Conservation (phyloP, 106 monocot genomes). For the Chionographis japonica region DNA sequence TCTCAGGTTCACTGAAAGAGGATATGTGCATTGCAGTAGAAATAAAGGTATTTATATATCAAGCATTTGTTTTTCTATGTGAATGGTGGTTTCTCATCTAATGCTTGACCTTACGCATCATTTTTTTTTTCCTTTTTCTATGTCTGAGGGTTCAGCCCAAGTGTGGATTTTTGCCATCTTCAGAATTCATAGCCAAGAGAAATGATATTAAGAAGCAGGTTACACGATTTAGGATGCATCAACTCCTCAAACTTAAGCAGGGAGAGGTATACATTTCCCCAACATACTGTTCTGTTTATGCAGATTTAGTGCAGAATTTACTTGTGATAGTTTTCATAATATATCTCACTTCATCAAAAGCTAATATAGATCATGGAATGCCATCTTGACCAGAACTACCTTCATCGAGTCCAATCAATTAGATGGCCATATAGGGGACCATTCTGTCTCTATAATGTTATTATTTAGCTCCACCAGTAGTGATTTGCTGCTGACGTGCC, state of each 20-base stretch:
- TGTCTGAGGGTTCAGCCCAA: constrained; percentile 57
- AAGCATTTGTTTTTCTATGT: neutral
- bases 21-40: constrained; percentile 64
- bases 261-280: constrained; percentile 49
- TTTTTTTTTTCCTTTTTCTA: constrained; percentile 8
- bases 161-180: constrained; percentile 89
- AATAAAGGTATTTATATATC: constrained; percentile 60
- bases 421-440: neutral
- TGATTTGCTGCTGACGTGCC: no score
- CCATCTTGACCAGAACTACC: neutral
- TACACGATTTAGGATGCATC: constrained; percentile 88
- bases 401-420: no score
- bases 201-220: constrained; percentile 60
- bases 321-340: neutral
- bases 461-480: neutral
- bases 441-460: neutral
- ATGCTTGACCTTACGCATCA: constrained; percentile 11
- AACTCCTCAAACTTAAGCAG: constrained; percentile 69
- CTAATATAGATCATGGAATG: neutral
- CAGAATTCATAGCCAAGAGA: constrained; percentile 51
- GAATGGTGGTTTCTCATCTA: neutral
- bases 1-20: constrained; percentile 38
- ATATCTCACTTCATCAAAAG: neutral
- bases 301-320: neutral
- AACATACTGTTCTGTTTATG: constrained; percentile 6